Evolutionary conservation across 192 early-diverging fungal genomes (phyloP), one percentile per base, ranked within the genome.

Genomic region (Umbelopsis sp.): DNA sequence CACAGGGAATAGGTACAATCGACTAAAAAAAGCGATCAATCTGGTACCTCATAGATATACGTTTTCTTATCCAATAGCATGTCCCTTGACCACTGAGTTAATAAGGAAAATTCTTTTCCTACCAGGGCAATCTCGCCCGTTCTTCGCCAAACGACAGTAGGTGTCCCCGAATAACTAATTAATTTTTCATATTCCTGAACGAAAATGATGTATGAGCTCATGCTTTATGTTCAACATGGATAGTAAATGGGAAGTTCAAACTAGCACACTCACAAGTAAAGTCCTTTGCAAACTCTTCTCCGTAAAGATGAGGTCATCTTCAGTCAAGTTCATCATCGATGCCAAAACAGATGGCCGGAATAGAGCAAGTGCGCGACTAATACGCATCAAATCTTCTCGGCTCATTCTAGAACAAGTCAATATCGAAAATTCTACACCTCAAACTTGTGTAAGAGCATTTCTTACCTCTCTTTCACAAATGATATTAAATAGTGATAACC

Each of bases 281-380:
- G 93, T 94, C 35, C 95, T 86, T 75, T 95, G 96, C 70, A 98
- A 93, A 77, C 94, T 95, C 75, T 96, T 96, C 79, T 98, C 96
- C 91, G 94, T 95, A 70, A 97, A 97, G 22, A 97, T 81, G 74
- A 98, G 83, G 74, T 98, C 96, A 48, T 97, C 94, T 66, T 91
- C 92, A 2, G 94, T 93, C 73, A 98, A 77, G 74, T 97, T 93
- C 91, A 95, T 95, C 79, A 97, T 92, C 64, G 92, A 85, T 1
- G 96, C 95, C 72, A 98, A 91, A 68, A 97, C 93, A 18, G 93
- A 94, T 48, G 96, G 96, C n/a, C 96, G 87, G 78, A 97, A 97
- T 71, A 91, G 88, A 46, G 94, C 92, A 77, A 98, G 86, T 15
- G 94, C 92, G 18, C 92, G 87, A 78, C 93, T 92, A 65, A 98